Percentiles rank a stretch among this genome's conserved stretches.
These are phyloP conservation scores for Trichoderma sp. DNA, from an alignment of 2,329 filamentous ascomycete species.

Conservation along the genomic window DNA sequence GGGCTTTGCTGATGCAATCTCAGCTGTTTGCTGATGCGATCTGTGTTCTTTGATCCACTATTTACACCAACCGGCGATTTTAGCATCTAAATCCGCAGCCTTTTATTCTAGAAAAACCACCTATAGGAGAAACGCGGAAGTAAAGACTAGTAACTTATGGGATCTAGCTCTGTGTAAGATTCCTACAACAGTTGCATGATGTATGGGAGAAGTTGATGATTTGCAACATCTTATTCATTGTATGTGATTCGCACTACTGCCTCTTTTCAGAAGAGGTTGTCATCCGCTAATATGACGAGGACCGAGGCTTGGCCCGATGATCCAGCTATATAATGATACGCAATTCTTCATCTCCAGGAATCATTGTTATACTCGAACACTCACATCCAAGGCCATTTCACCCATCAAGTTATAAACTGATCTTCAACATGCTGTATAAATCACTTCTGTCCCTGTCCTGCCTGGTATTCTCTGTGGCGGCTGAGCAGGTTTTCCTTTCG, in stretches of 20 bases:
- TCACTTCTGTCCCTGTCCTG: background rate
- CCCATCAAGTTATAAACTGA: background rate
- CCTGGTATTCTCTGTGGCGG: background rate
- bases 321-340: background rate
- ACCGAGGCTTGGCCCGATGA: background rate
- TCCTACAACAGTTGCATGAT: background rate
- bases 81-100: too few species aligned
- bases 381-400: background rate
- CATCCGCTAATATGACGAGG: background rate
- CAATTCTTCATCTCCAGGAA: background rate
- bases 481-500: background rate
- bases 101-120: background rate
- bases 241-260: background rate
- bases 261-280: background rate
- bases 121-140: background rate
- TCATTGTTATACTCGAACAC: background rate
- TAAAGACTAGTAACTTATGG: background rate
- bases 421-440: background rate
- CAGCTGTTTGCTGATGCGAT: background rate
- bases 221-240: background rate
- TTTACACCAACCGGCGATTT: background rate
- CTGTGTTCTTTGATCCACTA: background rate
- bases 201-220: background rate
- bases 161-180: background rate
- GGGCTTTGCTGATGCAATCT: background rate